These are phyloP conservation scores for Podila horticola DNA, from an alignment of 192 early-diverging fungal species.

Conservation along the genomic window DNA sequence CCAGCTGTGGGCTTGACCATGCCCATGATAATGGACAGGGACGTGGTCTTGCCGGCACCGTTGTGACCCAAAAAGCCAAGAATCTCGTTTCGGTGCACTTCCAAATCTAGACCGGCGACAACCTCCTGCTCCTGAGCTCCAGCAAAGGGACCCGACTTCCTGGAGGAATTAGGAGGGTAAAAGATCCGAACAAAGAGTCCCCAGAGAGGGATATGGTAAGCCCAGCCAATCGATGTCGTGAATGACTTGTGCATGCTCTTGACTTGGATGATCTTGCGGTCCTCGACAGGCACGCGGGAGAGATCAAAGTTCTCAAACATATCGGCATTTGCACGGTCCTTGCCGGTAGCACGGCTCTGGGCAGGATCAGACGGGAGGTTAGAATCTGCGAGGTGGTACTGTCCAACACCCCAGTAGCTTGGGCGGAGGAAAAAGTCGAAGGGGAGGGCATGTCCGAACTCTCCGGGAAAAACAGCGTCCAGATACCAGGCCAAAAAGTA, in stretches of 20 bases:
- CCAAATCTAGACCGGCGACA: conserved; percentile 45
- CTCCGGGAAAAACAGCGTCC: conserved; percentile 53
- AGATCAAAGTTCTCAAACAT: conserved; percentile 47
- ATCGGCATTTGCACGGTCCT: conserved; percentile 19
- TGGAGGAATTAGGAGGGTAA: conserved; percentile 27
- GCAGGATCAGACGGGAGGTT: not conserved
- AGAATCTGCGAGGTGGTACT: conserved; percentile 5
- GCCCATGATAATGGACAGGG: conserved; percentile 52
- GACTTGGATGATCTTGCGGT: conserved; percentile 40
- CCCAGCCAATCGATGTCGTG: conserved; percentile 24
- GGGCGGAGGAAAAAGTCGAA: conserved; percentile 54
- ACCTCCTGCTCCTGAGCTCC: conserved; percentile 32
- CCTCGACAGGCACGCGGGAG: conserved; percentile 30
- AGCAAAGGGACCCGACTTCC: conserved; percentile 25
- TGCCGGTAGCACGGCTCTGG: not conserved
- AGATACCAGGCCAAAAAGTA: conserved; percentile 60
- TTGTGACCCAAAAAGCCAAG: conserved; percentile 68
- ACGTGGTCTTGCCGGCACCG: conserved; percentile 69
- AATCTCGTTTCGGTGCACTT: conserved; percentile 60
- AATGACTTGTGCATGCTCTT: conserved; percentile 26
- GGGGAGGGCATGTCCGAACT: conserved; percentile 44
- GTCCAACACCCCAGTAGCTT: conserved; percentile 52
- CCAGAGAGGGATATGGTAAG: conserved; percentile 14
- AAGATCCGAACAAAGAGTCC: conserved; percentile 27
- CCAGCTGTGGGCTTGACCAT: conserved; percentile 46